Conservation (phyloP, 257 asterid genomes). For the Nicotiana attenuata region DNA sequence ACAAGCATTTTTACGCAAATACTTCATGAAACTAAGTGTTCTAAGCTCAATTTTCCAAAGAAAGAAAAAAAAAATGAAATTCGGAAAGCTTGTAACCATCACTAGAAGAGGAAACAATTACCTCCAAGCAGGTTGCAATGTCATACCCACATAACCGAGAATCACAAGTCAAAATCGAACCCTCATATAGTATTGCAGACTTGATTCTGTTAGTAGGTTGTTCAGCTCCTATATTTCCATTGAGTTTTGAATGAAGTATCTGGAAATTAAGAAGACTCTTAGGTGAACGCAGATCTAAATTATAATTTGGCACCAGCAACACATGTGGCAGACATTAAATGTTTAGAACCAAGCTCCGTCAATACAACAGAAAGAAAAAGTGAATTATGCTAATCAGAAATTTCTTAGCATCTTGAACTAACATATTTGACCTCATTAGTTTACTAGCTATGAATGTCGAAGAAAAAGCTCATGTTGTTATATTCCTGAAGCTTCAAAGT, state of each 20-base stretch:
- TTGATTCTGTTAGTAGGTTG: slow-evolving; percentile 42
- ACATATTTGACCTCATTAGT: background rate
- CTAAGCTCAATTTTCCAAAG: background rate
- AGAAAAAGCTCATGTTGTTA: background rate
- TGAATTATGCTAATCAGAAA: background rate
- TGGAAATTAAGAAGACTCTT: slow-evolving; percentile 18
- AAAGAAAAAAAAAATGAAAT: background rate
- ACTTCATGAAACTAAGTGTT: background rate
- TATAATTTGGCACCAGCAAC: background rate
- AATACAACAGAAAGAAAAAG: background rate
- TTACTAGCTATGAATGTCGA: background rate
- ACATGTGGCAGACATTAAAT: background rate
- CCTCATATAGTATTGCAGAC: slow-evolving; percentile 66
- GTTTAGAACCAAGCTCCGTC: background rate
- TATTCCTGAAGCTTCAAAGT: background rate
- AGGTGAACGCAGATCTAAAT: background rate
- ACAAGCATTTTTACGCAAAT: background rate
- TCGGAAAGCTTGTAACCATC: background rate
- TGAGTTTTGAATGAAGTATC: slow-evolving; percentile 73
- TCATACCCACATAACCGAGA: slow-evolving; percentile 65
- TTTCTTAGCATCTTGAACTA: background rate
- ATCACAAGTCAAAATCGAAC: slow-evolving; percentile 68
- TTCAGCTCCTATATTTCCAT: slow-evolving; percentile 34
- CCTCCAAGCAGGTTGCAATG: slow-evolving; percentile 98
- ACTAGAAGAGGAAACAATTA: slow-evolving; percentile 20